These are phyloP conservation scores for Warburgia ugandensis DNA, from an alignment of 164 flowering plant species.

Conservation along the genomic window DNA sequence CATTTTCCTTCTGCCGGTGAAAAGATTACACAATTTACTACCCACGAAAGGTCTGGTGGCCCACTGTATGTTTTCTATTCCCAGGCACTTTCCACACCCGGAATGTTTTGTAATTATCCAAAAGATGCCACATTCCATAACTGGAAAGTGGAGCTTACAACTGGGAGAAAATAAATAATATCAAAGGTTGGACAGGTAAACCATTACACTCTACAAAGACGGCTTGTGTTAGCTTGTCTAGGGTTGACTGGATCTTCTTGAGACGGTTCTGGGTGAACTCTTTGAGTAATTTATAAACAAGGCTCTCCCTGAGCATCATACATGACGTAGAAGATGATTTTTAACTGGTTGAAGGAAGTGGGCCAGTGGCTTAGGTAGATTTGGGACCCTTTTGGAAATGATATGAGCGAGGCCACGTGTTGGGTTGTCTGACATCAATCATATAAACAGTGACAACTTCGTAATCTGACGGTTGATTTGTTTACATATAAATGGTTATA, in stretches of 20 bases:
- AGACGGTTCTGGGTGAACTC: background rate
- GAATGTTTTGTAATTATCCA: background rate
- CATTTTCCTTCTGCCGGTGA: background rate
- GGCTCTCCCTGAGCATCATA: too few species aligned
- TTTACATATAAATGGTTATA: too few species aligned
- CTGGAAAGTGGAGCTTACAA: too few species aligned
- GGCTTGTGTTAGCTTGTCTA: constrained; percentile 1
- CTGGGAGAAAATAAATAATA: too few species aligned
- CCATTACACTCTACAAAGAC: background rate
- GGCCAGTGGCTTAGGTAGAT: too few species aligned
- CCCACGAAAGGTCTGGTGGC: constrained; percentile 1
- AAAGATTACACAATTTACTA: background rate
- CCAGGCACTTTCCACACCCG: background rate
- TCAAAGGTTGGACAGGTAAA: too few species aligned
- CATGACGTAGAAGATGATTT: too few species aligned
- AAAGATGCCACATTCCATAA: background rate
- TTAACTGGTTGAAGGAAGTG: background rate
- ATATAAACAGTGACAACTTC: too few species aligned
- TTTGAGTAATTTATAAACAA: background rate
- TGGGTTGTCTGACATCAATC: too few species aligned
- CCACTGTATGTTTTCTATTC: background rate
- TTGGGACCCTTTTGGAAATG: too few species aligned
- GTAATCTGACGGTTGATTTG: too few species aligned
- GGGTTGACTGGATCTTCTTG: background rate
- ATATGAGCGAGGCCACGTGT: too few species aligned